phyloP scores from a whole-genome alignment of 352 stramenopile genomes.

The Elongisporangium senticosum region DNA sequence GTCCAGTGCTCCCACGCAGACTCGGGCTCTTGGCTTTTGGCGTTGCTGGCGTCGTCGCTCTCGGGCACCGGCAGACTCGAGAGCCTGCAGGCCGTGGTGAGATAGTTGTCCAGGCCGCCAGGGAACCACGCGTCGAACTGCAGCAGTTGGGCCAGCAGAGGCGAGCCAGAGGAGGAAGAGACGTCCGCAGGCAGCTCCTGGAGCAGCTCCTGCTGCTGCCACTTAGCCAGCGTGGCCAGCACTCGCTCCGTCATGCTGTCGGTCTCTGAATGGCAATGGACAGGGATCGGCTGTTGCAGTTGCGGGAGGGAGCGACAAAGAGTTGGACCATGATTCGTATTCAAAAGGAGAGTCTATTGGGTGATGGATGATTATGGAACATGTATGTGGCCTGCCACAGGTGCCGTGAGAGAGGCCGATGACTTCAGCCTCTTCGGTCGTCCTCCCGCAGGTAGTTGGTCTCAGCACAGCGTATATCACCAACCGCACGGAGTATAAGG shows the following conservation, averaged over 20 bases:
- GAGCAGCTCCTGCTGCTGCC: conserved; percentile 42
- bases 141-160: conserved; percentile 36
- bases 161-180: conserved; percentile 3
- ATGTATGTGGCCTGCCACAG: conserved; percentile 32
- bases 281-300: neutral
- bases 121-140: conserved; percentile 68
- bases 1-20: conserved; percentile 32
- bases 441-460: conserved; percentile 41
- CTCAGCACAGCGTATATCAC: conserved; percentile 85
- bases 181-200: conserved; percentile 12
- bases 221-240: conserved; percentile 22
- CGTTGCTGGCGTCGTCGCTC: neutral
- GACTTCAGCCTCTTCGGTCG: conserved; percentile 7
- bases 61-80: conserved; percentile 24
- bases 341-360: neutral
- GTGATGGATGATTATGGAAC: conserved; percentile 1
- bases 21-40: conserved; percentile 1
- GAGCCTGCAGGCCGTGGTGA: conserved; percentile 40
- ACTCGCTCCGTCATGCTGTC: conserved; percentile 12
- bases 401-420: conserved; percentile 10
- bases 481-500: conserved; percentile 28
- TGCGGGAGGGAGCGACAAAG: neutral
- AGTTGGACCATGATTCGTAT: neutral
- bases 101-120: conserved; percentile 48
- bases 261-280: neutral